Conservation (phyloP, 2,329 filamentous ascomycete species). For the Aspergillus fumigatus region DNA sequence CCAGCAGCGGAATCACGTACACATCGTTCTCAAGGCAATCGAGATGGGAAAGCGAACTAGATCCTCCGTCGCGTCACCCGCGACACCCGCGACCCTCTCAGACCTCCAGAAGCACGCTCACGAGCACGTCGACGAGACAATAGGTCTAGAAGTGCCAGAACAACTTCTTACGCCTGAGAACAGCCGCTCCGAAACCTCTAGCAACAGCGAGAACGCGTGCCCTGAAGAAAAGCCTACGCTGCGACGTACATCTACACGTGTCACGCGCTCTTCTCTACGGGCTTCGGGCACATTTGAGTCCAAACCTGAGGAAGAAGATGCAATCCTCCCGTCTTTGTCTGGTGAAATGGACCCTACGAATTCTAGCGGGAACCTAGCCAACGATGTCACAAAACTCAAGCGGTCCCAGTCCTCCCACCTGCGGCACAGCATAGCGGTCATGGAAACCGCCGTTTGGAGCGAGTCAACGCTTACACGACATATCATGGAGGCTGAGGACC, state of each 20-base stretch:
- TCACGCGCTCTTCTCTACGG: constrained; percentile 37
- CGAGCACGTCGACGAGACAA: constrained; percentile 26
- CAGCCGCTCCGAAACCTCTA: constrained; percentile 42
- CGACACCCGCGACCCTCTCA: constrained; percentile 25
- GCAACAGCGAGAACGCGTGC: constrained; percentile 35
- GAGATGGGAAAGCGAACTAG: constrained; percentile 27
- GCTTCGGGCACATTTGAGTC: constrained; percentile 25
- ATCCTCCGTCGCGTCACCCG: constrained; percentile 28
- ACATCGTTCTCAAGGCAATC: constrained; percentile 2
- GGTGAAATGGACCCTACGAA: constrained; percentile 24
- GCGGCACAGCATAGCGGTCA: constrained; percentile 39
- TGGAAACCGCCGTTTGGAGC: constrained; percentile 32
- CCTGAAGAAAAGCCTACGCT: constrained; percentile 29
- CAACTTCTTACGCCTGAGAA: constrained; percentile 42
- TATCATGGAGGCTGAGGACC: constrained; percentile 18
- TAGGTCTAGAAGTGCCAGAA: constrained; percentile 33
- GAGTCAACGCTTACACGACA: constrained; percentile 19
- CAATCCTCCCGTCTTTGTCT: constrained; percentile 15
- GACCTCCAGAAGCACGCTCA: constrained; percentile 24
- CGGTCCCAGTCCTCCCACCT: constrained; percentile 32
- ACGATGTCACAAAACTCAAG: constrained; percentile 32
- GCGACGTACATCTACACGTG: constrained; percentile 36
- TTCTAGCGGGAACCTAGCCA: constrained; percentile 37
- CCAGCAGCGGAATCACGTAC: constrained; percentile 7
- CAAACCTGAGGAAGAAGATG: constrained; percentile 19